A percentile compares a stretch with the other conserved stretches of the same genome.
Conservation (phyloP, 176 grass and related monocot genomes). For the Cenchrus americanus region DNA sequence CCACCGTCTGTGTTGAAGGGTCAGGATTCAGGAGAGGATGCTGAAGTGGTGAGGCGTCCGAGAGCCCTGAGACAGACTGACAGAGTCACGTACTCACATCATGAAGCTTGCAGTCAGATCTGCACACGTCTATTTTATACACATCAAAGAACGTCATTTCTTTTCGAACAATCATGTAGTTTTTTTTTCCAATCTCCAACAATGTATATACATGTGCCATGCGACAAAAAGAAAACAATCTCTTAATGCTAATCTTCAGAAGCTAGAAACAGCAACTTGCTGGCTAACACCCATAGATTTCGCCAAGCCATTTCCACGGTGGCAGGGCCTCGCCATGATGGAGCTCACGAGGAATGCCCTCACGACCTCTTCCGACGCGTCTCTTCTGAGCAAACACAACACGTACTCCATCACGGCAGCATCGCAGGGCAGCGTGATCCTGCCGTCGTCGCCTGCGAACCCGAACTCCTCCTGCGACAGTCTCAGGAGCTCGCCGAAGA, state of each 20-base stretch:
- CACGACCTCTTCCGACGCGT: slow-evolving; percentile 37
- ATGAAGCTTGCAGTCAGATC: too few species aligned
- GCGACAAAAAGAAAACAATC: not conserved
- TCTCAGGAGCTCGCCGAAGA: slow-evolving; percentile 41
- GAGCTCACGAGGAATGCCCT: slow-evolving; percentile 39
- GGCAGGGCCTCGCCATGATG: slow-evolving; percentile 34
- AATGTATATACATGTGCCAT: not conserved
- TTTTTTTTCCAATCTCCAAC: not conserved
- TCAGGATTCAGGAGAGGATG: too few species aligned
- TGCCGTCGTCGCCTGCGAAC: slow-evolving; percentile 31
- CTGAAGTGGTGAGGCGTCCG: too few species aligned
- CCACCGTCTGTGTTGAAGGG: too few species aligned
- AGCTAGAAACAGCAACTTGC: slow-evolving; percentile 5
- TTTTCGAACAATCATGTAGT: not conserved
- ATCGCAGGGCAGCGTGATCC: slow-evolving; percentile 49
- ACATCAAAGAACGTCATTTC: too few species aligned
- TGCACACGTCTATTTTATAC: too few species aligned
- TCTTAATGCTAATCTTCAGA: not conserved
- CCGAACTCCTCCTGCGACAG: slow-evolving; percentile 54
- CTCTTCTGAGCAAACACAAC: slow-evolving; percentile 46
- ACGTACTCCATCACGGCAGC: slow-evolving; percentile 43
- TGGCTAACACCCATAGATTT: not conserved
- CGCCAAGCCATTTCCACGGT: not conserved
- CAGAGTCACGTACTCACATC: too few species aligned
- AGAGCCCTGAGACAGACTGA: too few species aligned